Percentiles rank a stretch among this genome's conserved stretches.
These are phyloP conservation scores for Dimargaris cristalligena DNA, from an alignment of 192 early-diverging fungal species.

Conservation along the genomic window DNA sequence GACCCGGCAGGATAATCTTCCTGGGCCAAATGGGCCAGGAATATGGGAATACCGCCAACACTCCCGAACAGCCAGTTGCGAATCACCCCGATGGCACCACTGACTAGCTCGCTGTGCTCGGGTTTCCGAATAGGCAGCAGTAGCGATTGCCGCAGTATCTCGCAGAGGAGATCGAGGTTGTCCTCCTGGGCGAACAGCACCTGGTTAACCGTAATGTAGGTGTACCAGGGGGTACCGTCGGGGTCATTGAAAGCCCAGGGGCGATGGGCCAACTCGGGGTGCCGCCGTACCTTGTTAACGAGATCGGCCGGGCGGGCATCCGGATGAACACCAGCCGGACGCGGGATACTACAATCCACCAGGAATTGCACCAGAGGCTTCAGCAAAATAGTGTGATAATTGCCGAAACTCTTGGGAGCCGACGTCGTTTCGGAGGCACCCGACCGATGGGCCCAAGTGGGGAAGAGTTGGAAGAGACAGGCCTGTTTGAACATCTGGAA, in stretches of 20 bases:
- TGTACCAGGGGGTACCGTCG: neutral
- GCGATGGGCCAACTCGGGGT: too few species aligned
- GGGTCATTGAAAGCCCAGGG: too few species aligned
- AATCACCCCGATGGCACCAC: neutral
- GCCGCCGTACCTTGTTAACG: too few species aligned
- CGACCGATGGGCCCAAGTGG: neutral
- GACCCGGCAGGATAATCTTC: too few species aligned
- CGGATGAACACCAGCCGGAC: neutral
- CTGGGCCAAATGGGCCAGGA: neutral
- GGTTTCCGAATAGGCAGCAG: neutral
- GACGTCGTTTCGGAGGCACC: neutral
- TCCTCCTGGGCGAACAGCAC: neutral
- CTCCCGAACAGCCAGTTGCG: conserved; percentile 3
- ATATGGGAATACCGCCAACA: neutral
- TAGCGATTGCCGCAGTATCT: neutral
- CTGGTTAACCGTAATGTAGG: neutral
- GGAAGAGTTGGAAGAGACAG: neutral
- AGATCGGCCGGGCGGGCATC: too few species aligned
- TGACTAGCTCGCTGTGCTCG: neutral
- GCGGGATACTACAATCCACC: neutral
- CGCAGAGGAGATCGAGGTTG: neutral
- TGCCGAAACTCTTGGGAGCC: neutral
- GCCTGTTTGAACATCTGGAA: neutral
- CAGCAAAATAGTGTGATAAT: neutral
- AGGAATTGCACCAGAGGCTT: neutral